Percentiles rank a stretch among this genome's conserved stretches.
Conservation (phyloP, 306 rosid genomes). For the Bauhinia variegata region DNA sequence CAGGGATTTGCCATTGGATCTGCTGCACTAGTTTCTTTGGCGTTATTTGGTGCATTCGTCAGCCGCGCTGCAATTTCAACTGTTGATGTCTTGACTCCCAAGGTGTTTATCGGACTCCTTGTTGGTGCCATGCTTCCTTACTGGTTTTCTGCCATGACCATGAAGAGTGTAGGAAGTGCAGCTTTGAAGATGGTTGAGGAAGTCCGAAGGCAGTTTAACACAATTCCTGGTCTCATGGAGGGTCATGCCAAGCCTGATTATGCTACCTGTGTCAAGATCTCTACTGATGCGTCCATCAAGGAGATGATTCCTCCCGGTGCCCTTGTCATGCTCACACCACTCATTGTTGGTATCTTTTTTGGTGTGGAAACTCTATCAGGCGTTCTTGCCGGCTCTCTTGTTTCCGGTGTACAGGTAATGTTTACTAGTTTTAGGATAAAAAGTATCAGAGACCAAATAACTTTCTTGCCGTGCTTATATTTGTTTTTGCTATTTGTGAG, state of each 20-base stretch:
- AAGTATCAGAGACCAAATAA: neutral
- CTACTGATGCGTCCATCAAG: conserved; percentile 85
- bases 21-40: conserved; percentile 78
- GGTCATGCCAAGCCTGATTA: conserved; percentile 74
- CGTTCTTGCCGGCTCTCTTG: conserved; percentile 78
- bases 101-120: conserved; percentile 76
- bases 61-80: conserved; percentile 71
- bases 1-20: conserved; percentile 87
- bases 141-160: conserved; percentile 93
- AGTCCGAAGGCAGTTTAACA: conserved; percentile 82
- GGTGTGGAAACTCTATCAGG: conserved; percentile 82
- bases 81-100: conserved; percentile 81
- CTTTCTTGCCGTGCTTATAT: neutral
- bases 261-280: conserved; percentile 81
- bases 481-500: neutral
- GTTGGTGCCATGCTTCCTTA: conserved; percentile 91
- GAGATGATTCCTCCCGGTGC: conserved; percentile 92
- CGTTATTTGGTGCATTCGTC: conserved; percentile 78
- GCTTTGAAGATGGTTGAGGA: conserved; percentile 89
- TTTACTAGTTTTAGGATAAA: neutral
- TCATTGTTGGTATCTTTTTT: conserved; percentile 68
- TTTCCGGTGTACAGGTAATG: conserved; percentile 81
- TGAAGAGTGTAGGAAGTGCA: conserved; percentile 91
- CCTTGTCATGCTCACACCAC: conserved; percentile 85
- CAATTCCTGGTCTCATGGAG: conserved; percentile 78